These are phyloP conservation scores for Hanseniaspora hatyaiensis DNA, from an alignment of 805 yeast species.

Conservation along the genomic window DNA sequence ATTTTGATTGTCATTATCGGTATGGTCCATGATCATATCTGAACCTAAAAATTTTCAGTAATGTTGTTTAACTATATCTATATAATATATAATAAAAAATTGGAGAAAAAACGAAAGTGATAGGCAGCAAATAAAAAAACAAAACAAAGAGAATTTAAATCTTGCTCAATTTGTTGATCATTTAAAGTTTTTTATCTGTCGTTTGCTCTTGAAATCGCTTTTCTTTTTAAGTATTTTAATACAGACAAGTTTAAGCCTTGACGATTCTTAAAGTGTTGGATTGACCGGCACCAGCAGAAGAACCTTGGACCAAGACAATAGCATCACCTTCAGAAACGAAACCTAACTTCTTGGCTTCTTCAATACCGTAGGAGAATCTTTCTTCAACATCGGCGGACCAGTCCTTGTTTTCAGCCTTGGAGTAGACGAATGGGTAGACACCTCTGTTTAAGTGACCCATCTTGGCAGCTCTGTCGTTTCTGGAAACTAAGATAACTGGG, in stretches of 20 bases:
- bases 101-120: too few species aligned
- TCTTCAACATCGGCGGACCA: slow-evolving; percentile 96
- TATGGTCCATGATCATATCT: too few species aligned
- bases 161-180: too few species aligned
- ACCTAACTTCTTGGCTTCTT: slow-evolving; percentile 77
- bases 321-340: slow-evolving; percentile 78
- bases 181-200: too few species aligned
- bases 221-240: too few species aligned
- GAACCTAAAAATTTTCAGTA: too few species aligned
- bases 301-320: slow-evolving; percentile 93
- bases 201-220: too few species aligned
- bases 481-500: slow-evolving; percentile 95
- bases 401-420: slow-evolving; percentile 46
- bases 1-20: too few species aligned
- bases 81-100: too few species aligned
- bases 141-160: too few species aligned
- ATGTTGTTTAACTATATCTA: too few species aligned
- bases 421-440: slow-evolving; percentile 91
- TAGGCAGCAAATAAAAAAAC: too few species aligned
- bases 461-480: slow-evolving; percentile 88
- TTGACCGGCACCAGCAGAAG: slow-evolving; percentile 98
- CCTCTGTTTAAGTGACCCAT: slow-evolving; percentile 95
- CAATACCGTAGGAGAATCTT: slow-evolving; percentile 86
- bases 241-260: slow-evolving; percentile 55
- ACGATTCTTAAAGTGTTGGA: slow-evolving; percentile 94